phyloP scores from a whole-genome alignment of 2,329 filamentous ascomycete species.

The Monosporascus cannonballus region DNA sequence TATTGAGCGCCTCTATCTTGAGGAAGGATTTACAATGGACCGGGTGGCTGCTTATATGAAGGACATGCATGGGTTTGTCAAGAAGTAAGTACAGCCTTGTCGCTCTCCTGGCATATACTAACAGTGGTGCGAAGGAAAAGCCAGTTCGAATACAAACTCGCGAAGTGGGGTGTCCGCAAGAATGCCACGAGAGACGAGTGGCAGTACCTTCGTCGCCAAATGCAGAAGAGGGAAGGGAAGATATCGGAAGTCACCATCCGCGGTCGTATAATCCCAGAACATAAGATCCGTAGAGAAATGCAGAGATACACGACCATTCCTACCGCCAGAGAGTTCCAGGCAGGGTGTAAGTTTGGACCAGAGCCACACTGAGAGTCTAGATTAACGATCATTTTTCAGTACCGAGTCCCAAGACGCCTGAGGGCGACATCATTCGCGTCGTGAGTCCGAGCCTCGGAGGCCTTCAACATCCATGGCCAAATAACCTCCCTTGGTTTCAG shows the following conservation, averaged over 20 bases:
- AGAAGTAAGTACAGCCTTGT: background rate
- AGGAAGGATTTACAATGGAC: too few relatives aligned
- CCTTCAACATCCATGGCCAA: conserved; percentile 1
- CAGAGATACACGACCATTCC: conserved; percentile 4
- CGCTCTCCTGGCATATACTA: background rate
- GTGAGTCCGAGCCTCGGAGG: background rate
- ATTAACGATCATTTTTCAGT: background rate
- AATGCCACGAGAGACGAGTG: conserved; percentile 1
- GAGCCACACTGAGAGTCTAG: too few relatives aligned
- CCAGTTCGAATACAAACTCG: conserved; percentile 7
- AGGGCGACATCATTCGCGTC: background rate
- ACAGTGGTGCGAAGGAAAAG: background rate
- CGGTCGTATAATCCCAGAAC: background rate
- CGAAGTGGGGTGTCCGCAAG: conserved; percentile 7
- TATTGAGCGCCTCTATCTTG: too few relatives aligned
- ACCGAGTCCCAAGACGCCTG: conserved; percentile 2
- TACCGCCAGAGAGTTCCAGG: conserved; percentile 1
- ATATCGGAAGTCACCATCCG: background rate
- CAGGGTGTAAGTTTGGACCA: background rate
- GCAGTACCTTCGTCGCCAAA: conserved; percentile 1
- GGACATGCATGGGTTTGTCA: conserved; percentile 11
- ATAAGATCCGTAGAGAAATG: conserved; percentile 1
- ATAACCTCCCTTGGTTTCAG: conserved; percentile 6
- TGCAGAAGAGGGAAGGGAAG: conserved; percentile 1
- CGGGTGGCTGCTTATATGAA: conserved; percentile 12